Conservation (phyloP, 2,329 filamentous ascomycete genomes). For the Colletotrichum godetiae region DNA sequence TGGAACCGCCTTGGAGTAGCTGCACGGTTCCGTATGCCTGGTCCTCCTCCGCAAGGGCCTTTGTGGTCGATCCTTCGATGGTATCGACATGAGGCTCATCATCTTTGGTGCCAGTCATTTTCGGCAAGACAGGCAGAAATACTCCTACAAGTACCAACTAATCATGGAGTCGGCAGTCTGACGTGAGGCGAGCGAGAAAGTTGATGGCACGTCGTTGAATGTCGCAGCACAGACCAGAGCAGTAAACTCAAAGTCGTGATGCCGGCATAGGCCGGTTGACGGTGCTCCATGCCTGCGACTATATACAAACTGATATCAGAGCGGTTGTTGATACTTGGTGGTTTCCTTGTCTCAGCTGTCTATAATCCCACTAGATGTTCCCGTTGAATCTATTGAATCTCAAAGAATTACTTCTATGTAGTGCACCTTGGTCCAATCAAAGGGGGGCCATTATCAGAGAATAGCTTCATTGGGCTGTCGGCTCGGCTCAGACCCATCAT, state of each 20-base stretch:
- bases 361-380: neutral
- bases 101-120: neutral
- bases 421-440: neutral
- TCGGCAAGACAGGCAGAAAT: neutral
- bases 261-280: neutral
- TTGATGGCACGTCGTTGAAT: neutral
- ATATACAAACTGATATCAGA: neutral
- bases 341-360: no score
- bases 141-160: neutral
- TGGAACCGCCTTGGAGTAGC: slow-evolving; percentile 17
- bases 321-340: neutral
- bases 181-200: neutral
- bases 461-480: neutral
- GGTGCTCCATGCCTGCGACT: neutral
- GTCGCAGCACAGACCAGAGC: neutral
- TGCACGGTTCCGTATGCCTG: slow-evolving; percentile 16
- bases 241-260: neutral
- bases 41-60: neutral
- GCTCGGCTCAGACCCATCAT: slow-evolving; percentile 21
- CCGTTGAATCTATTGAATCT: no score
- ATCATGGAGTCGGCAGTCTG: neutral
- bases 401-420: neutral
- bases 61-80: neutral
- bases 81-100: neutral
- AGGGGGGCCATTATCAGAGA: neutral